Evolutionary conservation across 768 basidiomycete genomes (phyloP), one percentile per base, ranked within the genome.

Genomic region (Tricholoma terreum): DNA sequence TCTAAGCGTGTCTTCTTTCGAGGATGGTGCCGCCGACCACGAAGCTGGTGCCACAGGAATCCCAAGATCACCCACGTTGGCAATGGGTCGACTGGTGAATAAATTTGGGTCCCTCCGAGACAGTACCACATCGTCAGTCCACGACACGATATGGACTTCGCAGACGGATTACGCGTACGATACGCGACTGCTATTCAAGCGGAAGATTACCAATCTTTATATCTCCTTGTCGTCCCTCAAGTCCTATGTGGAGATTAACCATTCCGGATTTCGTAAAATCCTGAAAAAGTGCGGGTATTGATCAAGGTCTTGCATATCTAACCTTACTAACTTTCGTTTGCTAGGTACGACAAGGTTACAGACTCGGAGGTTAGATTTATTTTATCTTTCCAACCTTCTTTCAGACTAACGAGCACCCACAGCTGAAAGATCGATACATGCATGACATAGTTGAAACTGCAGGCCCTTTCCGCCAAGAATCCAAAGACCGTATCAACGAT

Each of bases 201-300:
- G 94, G 42, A 79, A 88, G 60, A 92, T 98, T 52, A 90, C 92
- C 0, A 85, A 79, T 48, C 79, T 94, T 10, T 97, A 90, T 69
- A 84, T 94, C 43, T 79, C 85, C 6, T 79, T 87, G 46, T 86
- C 86, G 12, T 85, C 86, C 27, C 79, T 98, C 56, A 83, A 81
- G 69, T 89, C 92, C 6, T 99, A 93, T 61, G 85, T 93, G 55
- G 93, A 98, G 65, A 75, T 97, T 56, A 98, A 98, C 70, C 82
- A 92, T 68, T 90, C 92, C 0, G 96, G 94, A 1, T 93, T 98
- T 74, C 83, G 92, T 63, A 98, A 98, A 78, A 94, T 96, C 35
- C 69, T 95, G 67, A 98, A 98, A 75, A 98, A 98, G 89, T 94
- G 68, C 56, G 84, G 71, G 27, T 24, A 6, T 55, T 35, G 36